Evolutionary conservation across 148 eudicot species (phyloP).

Genomic region (Amaranthus hypochondriacus): DNA sequence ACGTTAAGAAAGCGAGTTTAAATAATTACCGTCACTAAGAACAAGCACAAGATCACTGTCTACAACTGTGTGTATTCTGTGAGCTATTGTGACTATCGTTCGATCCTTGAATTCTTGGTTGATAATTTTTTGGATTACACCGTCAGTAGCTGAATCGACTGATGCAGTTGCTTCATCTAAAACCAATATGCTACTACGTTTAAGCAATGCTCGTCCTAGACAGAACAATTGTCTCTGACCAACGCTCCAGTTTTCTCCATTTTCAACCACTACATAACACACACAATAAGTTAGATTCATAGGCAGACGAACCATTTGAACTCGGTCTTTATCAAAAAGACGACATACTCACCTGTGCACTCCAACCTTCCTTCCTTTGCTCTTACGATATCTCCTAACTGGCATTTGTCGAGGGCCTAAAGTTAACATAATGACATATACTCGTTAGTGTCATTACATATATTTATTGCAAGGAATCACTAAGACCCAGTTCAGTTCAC

Average conservation of each 20-base stretch:
- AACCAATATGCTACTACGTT: constrained; percentile 73
- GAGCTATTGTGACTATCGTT: constrained; percentile 91
- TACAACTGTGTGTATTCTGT: constrained; percentile 92
- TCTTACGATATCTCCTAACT: constrained; percentile 67
- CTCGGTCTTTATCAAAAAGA: neutral
- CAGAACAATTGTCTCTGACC: constrained; percentile 96
- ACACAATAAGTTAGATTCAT: constrained; percentile 16
- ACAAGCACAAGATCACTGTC: constrained; percentile 93
- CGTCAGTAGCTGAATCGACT: constrained; percentile 93
- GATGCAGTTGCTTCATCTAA: constrained; percentile 99
- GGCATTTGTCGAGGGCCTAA: constrained; percentile 92
- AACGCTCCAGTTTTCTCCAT: constrained; percentile 97
- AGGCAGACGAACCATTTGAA: neutral
- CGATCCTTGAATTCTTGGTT: constrained; percentile 73
- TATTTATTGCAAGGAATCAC: neutral
- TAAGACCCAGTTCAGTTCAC: too few relatives aligned
- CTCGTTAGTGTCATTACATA: neutral
- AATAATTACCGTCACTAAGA: constrained; percentile 81
- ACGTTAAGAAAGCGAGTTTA: neutral
- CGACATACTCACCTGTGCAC: constrained; percentile 44
- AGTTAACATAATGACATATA: constrained; percentile 3
- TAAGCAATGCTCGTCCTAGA: constrained; percentile 86
- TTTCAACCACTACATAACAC: constrained; percentile 66
- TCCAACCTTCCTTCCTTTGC: constrained; percentile 78
- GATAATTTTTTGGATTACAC: constrained; percentile 71